Conservation (phyloP, 2,329 filamentous ascomycete genomes). For the Calycina herbarum region DNA sequence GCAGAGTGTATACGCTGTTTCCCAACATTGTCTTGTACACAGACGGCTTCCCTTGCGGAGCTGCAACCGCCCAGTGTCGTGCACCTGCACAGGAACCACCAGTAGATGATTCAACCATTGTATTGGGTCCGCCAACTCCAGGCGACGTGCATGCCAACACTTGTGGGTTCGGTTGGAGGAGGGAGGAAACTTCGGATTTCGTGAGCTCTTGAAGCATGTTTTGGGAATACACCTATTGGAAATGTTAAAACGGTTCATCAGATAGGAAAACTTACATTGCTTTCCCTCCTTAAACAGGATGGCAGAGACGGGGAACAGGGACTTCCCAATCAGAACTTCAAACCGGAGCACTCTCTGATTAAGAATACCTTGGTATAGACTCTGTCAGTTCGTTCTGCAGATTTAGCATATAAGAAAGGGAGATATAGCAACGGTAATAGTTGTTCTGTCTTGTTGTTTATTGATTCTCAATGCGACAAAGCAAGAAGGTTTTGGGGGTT, state of each 20-base stretch:
- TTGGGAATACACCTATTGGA: no score
- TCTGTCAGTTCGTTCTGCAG: no score
- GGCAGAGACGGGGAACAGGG: no score
- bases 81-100: background rate
- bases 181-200: background rate
- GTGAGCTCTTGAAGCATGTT: no score
- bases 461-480: background rate
- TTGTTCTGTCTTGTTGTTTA: background rate
- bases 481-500: background rate
- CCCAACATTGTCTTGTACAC: background rate
- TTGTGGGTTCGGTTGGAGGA: background rate
- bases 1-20: background rate
- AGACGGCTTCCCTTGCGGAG: background rate
- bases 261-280: no score
- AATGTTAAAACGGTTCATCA: no score
- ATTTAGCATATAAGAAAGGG: no score
- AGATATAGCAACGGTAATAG: no score
- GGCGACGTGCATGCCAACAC: background rate
- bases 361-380: no score
- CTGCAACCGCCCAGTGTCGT: background rate
- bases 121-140: background rate
- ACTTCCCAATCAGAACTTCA: no score
- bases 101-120: background rate
- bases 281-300: no score
- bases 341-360: no score